phyloP scores from a whole-genome alignment of 768 basidiomycete species.

The Mycena metata region DNA sequence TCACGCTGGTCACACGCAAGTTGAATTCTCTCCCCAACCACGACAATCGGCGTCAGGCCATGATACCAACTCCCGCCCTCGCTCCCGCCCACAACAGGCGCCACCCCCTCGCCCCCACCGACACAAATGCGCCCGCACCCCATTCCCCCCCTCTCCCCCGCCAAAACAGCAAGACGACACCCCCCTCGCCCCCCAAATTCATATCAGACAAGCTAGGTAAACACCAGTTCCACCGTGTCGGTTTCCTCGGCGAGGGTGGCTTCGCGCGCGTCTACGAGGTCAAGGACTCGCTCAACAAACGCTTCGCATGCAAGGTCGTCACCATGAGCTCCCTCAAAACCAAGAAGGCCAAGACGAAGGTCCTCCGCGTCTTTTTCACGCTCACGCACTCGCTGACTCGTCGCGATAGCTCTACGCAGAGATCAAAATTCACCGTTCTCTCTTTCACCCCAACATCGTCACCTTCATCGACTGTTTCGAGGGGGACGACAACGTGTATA shows the following conservation, averaged over 20 bases:
- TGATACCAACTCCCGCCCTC: slow-evolving; percentile 44
- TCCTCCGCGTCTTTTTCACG: slow-evolving; percentile 47
- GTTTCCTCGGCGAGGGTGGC: slow-evolving; percentile 95
- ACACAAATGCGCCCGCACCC: slow-evolving; percentile 47
- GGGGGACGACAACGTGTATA: slow-evolving; percentile 95
- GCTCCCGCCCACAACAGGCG: slow-evolving; percentile 52
- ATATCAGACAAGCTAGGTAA: slow-evolving; percentile 75
- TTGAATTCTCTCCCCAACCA: slow-evolving; percentile 9
- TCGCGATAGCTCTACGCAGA: slow-evolving; percentile 89
- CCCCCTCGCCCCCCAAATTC: slow-evolving; percentile 84
- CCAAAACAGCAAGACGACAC: slow-evolving; percentile 86
- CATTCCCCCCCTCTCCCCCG: slow-evolving; percentile 78
- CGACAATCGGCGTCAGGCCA: slow-evolving; percentile 51
- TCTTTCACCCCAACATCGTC: slow-evolving; percentile 94
- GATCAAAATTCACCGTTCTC: slow-evolving; percentile 96
- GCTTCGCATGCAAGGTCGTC: slow-evolving; percentile 93
- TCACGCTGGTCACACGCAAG: too few relatives aligned
- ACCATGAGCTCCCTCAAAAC: slow-evolving; percentile 93
- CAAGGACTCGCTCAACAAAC: slow-evolving; percentile 73
- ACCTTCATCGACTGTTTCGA: slow-evolving; percentile 95
- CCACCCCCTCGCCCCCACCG: slow-evolving; percentile 49
- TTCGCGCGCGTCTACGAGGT: slow-evolving; percentile 98
- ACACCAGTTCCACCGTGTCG: slow-evolving; percentile 76
- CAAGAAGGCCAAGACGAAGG: slow-evolving; percentile 98
- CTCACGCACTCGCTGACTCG: slow-evolving; percentile 6